Base-by-base conservation (phyloP, 306 rosid species). In the Rubus idaeus region DNA sequence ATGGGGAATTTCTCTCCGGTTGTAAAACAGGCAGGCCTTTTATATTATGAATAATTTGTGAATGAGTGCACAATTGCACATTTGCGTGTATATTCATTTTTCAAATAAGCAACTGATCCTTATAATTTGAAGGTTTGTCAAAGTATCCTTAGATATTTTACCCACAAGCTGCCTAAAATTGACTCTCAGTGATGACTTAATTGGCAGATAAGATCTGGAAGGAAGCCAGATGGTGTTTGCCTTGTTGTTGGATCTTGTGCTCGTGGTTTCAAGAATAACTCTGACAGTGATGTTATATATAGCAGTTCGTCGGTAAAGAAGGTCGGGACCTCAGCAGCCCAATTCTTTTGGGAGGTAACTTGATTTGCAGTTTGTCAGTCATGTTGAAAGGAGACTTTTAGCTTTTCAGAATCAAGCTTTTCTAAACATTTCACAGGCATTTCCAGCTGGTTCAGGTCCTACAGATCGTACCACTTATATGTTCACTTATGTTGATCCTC, bases 1-100 rank as follows among this genome's bases (percentile, higher is more conserved):
- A 95, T 90, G 98, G 98, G 98, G 74, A 95, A 95, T 87, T 95
- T 92, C 76, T 95, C 98, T 55, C 97, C 98, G 21, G 74, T 95
- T 56, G 98, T 95, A 78, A 92, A 88, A 76, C 98, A 95, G 93
- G 97, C 88, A 70, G 80, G 81, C 57, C 51, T 79, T 49, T 47
- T 37, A 42, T 61, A 46, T 58, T 18, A 56, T 62, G 52, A 21
- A n/a, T 53, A n/a, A 40, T 16, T 69, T 40, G 37, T 6, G 78
- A 17, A 30, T 5, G 5, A 12, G 8, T 81, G 55, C 63, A 20
- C 10, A 30, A 30, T 30, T 30, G 35, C 35, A 30, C 35, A 30
- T 30, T 42, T 42, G 17, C 8, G n/a, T 23, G 21, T 14, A 8
- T 12, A 10, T 50, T 7, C 75, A 40, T 20, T 45, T 56, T 41